These are phyloP conservation scores for Golubevia pallescens DNA, from an alignment of 1,284 basidiomycete species.

Conservation along the genomic window DNA sequence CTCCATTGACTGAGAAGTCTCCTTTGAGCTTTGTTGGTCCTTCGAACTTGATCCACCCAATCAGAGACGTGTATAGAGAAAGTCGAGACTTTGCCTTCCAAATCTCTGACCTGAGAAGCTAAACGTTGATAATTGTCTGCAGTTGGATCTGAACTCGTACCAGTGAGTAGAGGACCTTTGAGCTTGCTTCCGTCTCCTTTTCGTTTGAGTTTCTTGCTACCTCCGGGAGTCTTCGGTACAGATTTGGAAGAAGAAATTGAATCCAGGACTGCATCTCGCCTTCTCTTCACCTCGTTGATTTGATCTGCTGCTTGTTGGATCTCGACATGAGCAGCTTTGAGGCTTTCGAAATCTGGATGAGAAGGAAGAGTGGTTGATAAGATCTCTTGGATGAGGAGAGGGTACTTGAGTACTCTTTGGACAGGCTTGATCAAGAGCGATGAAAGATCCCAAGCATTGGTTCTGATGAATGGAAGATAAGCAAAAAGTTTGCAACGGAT, in stretches of 20 bases:
- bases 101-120: slow-evolving; percentile 21
- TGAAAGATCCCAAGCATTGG: slow-evolving; percentile 90
- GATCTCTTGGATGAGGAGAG: slow-evolving; percentile 80
- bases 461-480: slow-evolving; percentile 5
- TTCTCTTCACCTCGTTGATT: slow-evolving; percentile 83
- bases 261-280: slow-evolving; percentile 77
- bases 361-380: slow-evolving; percentile 71
- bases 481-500: background rate
- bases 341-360: slow-evolving; percentile 76
- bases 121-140: slow-evolving; percentile 26
- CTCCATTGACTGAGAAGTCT: slow-evolving; percentile 33
- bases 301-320: slow-evolving; percentile 80
- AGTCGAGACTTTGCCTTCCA: slow-evolving; percentile 21
- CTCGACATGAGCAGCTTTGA: slow-evolving; percentile 73
- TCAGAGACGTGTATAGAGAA: slow-evolving; percentile 27
- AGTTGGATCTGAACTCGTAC: slow-evolving; percentile 24
- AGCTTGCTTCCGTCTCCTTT: slow-evolving; percentile 21
- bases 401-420: slow-evolving; percentile 89
- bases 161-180: slow-evolving; percentile 20
- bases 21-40: slow-evolving; percentile 28
- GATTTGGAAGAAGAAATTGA: background rate
- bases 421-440: slow-evolving; percentile 91
- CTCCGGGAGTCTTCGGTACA: slow-evolving; percentile 7
- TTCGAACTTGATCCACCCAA: slow-evolving; percentile 32
- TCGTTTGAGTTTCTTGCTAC: slow-evolving; percentile 23